Conservation (phyloP, 2,329 filamentous ascomycete genomes). For the Thielaviopsis musarum region DNA sequence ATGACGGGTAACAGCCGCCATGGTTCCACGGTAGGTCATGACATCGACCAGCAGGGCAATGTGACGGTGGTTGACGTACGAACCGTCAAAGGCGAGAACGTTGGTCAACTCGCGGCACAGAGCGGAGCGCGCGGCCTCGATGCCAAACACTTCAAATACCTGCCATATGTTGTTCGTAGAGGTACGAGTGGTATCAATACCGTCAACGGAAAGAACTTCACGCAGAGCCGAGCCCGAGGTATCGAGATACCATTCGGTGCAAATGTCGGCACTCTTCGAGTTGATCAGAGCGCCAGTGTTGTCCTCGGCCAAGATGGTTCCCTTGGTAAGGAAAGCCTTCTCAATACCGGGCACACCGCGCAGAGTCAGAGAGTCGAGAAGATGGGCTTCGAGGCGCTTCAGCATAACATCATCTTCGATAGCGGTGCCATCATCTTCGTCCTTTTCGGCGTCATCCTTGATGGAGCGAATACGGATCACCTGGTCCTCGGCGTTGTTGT, state of each 20-base stretch:
- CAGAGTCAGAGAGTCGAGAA: slow-evolving; percentile 78
- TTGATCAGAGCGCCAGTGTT: slow-evolving; percentile 58
- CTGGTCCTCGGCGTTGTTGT: slow-evolving; percentile 92
- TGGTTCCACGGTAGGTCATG: slow-evolving; percentile 87
- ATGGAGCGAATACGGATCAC: slow-evolving; percentile 85
- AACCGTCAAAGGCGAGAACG: slow-evolving; percentile 95
- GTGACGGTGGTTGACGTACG: slow-evolving; percentile 97
- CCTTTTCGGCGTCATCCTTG: slow-evolving; percentile 50
- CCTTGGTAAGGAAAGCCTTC: slow-evolving; percentile 81
- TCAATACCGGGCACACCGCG: slow-evolving; percentile 82
- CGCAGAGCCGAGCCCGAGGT: slow-evolving; percentile 80
- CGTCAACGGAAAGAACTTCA: slow-evolving; percentile 69
- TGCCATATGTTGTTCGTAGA: slow-evolving; percentile 95
- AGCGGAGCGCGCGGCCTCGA: slow-evolving; percentile 79
- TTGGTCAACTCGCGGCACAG: slow-evolving; percentile 77
- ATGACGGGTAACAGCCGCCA: slow-evolving; percentile 93
- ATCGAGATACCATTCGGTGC: slow-evolving; percentile 90
- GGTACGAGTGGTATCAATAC: slow-evolving; percentile 71
- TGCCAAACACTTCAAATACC: slow-evolving; percentile 85
- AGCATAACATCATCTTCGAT: slow-evolving; percentile 84
- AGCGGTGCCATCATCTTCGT: slow-evolving; percentile 51
- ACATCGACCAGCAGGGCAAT: slow-evolving; percentile 89
- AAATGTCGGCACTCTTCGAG: slow-evolving; percentile 55
- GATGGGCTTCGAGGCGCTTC: slow-evolving; percentile 78
- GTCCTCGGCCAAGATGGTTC: slow-evolving; percentile 48